A percentile compares a stretch with the other conserved stretches of the same genome.
phyloP scores from a whole-genome alignment of 73 alveolate species.

The Paramecium sexaurelia region DNA sequence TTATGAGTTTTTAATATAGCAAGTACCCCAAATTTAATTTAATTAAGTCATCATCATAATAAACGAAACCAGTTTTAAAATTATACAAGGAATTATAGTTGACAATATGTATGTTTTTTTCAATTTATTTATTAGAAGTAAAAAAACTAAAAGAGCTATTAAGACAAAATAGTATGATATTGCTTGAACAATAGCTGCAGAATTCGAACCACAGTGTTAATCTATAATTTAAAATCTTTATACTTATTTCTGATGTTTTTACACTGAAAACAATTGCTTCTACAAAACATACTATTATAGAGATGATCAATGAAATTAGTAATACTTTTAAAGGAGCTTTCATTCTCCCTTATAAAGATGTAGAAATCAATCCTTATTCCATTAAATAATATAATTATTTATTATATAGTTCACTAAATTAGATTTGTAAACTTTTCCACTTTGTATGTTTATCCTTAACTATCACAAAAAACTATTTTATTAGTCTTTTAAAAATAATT shows the following conservation, averaged over 20 bases:
- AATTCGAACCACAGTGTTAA: not conserved
- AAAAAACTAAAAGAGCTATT: not conserved
- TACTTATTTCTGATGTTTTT: not conserved
- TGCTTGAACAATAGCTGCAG: not conserved
- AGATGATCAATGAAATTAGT: not conserved
- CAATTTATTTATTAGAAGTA: not conserved
- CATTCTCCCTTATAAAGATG: not conserved
- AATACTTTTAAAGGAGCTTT: not conserved
- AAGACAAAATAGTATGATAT: not conserved
- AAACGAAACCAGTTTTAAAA: not conserved
- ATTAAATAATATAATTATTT: not conserved
- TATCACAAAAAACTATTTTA: not conserved
- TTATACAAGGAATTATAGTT: not conserved
- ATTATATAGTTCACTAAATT: not conserved
- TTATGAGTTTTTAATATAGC: not conserved
- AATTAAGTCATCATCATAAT: slow-evolving; percentile 20
- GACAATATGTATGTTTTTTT: not conserved
- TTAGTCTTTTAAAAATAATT: not conserved
- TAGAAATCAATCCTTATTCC: not conserved
- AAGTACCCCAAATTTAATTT: not conserved
- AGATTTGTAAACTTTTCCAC: not conserved
- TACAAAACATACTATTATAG: not conserved
- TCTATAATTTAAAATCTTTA: not conserved
- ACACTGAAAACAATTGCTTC: not conserved
- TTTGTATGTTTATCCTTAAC: not conserved